These are phyloP conservation scores for Claviceps quebecensis DNA, from an alignment of 2,329 filamentous ascomycete genomes.

Conservation along the genomic window DNA sequence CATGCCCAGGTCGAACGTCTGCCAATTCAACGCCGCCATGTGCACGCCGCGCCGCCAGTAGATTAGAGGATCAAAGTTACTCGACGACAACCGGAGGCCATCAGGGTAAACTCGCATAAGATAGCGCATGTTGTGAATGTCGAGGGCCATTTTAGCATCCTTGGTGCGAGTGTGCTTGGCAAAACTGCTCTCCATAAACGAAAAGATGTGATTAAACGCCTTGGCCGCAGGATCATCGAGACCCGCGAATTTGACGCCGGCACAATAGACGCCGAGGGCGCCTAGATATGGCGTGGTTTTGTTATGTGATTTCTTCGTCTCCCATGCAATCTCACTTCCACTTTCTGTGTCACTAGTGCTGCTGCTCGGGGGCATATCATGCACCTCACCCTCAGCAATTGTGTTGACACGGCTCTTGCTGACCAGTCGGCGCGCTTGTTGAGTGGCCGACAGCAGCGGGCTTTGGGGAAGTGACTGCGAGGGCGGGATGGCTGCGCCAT, in stretches of 20 bases:
- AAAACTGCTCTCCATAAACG: slow-evolving; percentile 83
- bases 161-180: slow-evolving; percentile 63
- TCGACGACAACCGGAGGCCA: slow-evolving; percentile 65
- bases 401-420: slow-evolving; percentile 42
- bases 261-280: slow-evolving; percentile 66
- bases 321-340: slow-evolving; percentile 38
- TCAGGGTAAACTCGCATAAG: slow-evolving; percentile 92
- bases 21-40: slow-evolving; percentile 97
- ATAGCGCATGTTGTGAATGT: slow-evolving; percentile 81
- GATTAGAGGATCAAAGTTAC: slow-evolving; percentile 85
- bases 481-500: slow-evolving; percentile 37
- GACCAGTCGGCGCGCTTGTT: slow-evolving; percentile 32
- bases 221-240: slow-evolving; percentile 69
- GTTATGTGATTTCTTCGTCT: slow-evolving; percentile 51
- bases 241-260: slow-evolving; percentile 66
- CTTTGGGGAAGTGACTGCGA: slow-evolving; percentile 39
- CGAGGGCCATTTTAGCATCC: slow-evolving; percentile 63
- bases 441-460: slow-evolving; percentile 37
- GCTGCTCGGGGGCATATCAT: slow-evolving; percentile 38
- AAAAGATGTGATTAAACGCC: slow-evolving; percentile 87
- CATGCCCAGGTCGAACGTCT: slow-evolving; percentile 91
- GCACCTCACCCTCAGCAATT: slow-evolving; percentile 43
- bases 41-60: slow-evolving; percentile 95
- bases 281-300: slow-evolving; percentile 78
- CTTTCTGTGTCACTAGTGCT: slow-evolving; percentile 72